Evolutionary conservation across 441 rosid genomes (phyloP), one percentile per base, ranked within the genome.

Genomic region (Gossypium schwendimanii): DNA sequence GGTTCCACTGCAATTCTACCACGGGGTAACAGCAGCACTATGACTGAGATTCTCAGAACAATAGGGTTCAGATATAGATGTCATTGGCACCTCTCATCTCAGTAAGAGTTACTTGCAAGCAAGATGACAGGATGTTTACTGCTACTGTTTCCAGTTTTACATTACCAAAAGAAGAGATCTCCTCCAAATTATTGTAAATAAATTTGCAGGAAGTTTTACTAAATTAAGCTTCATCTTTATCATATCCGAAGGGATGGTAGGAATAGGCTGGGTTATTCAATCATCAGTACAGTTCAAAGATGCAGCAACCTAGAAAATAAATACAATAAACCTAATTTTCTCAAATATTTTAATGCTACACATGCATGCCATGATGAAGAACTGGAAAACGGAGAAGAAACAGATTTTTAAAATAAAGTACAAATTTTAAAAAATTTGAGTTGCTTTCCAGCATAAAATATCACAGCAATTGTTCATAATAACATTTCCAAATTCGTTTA

Each of bases 401-500:
- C 31, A 4, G 3, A 1, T 49, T 49, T 17, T 24, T 66, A 7
- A 66, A 67, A 26, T 68, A 11, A 52, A 68, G 15, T 39, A 28
- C 33, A 45, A 31, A 69, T 31, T 69, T 69, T 47, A 17, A 52
- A 68, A 52, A 53, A 17, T 6, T 14, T 10, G 49, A 17, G 60
- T 50, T 68, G 71, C 17, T 47, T 5, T 53, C 61, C 50, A 1
- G 47, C 20, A 17, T 50, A 26, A 67, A 69, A 55, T 69, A 69
- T 36, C 63, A 20, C 63, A 36, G 14, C 14, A 33, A 53, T 18
- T 54, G 49, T 1, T 39, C 53, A 17, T 7, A 44, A 55, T 33
- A 61, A 8, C 55, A 60, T 71, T 73, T 77, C 47, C 78, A 66
- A 62, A 49, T 26, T 44, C 8, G 53, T 31, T 44, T 63, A 62